Evolutionary conservation across 2,329 filamentous ascomycete genomes (phyloP).

Genomic region (Cryphonectria naterciae): DNA sequence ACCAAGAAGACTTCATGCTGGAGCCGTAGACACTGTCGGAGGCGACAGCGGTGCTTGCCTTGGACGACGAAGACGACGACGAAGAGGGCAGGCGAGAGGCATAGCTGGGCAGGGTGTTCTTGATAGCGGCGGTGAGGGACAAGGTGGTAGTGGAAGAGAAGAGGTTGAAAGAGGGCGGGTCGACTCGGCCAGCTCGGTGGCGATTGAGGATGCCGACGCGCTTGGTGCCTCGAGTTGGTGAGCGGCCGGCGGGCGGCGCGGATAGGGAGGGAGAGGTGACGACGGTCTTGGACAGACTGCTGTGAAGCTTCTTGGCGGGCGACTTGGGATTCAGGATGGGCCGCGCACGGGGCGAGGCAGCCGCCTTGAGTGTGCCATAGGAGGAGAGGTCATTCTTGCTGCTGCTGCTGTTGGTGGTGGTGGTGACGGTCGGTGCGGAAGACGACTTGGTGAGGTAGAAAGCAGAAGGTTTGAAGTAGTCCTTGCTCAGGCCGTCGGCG

Average conservation of each 20-base stretch:
- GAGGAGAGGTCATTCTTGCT: conserved; percentile 37
- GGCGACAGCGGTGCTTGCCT: conserved; percentile 34
- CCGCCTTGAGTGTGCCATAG: conserved; percentile 35
- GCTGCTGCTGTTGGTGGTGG: conserved; percentile 31
- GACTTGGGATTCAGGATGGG: conserved; percentile 57
- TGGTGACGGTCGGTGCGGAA: conserved; percentile 35
- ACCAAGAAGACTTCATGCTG: conserved; percentile 70
- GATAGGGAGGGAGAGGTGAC: conserved; percentile 56
- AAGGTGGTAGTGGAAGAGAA: conserved; percentile 58
- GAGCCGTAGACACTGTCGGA: conserved; percentile 40
- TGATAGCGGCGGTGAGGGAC: conserved; percentile 82
- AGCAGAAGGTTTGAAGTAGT: conserved; percentile 53
- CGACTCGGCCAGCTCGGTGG: conserved; percentile 70
- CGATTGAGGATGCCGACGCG: conserved; percentile 70
- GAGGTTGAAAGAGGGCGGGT: conserved; percentile 66
- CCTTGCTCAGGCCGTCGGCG: conserved; percentile 47
- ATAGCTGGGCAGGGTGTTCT: conserved; percentile 71
- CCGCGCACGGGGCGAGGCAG: conserved; percentile 44
- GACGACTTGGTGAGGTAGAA: conserved; percentile 51
- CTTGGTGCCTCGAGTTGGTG: conserved; percentile 71
- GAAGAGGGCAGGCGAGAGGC: conserved; percentile 50
- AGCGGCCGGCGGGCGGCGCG: conserved; percentile 81
- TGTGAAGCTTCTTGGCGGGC: conserved; percentile 52
- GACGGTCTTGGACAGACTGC: conserved; percentile 51
- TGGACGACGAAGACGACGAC: conserved; percentile 32